These are phyloP conservation scores for Puya raimondii DNA, from an alignment of 176 grass and related monocot species.

Conservation along the genomic window DNA sequence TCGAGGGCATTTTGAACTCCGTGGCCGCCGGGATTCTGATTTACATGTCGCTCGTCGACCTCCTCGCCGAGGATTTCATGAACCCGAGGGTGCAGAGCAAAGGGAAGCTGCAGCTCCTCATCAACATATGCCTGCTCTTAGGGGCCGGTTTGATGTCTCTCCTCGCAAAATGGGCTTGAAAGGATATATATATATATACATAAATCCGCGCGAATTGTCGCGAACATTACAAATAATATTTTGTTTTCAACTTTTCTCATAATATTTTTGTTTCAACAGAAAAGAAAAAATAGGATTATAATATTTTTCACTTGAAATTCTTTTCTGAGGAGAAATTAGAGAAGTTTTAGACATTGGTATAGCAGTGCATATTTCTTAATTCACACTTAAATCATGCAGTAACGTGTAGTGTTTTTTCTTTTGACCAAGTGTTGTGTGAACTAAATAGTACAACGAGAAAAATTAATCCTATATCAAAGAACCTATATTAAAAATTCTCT, in stretches of 20 bases:
- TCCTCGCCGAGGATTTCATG: constrained; percentile 69
- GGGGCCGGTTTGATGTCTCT: constrained; percentile 62
- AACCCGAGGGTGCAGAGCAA: constrained; percentile 52
- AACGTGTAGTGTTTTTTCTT: no score
- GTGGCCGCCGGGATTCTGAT: constrained; percentile 50
- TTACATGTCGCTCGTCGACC: constrained; percentile 70
- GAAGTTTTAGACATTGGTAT: no score
- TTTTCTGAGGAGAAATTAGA: no score
- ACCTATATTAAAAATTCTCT: no score
- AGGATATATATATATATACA: background rate
- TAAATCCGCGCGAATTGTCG: background rate
- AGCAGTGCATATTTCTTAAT: no score
- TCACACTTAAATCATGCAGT: no score
- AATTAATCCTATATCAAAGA: no score
- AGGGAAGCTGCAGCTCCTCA: constrained; percentile 36
- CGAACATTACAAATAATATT: background rate
- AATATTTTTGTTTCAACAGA: no score
- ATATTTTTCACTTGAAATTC: no score
- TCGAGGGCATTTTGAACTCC: constrained; percentile 54
- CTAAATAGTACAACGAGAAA: no score
- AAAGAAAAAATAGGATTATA: no score
- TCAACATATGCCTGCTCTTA: constrained; percentile 38
- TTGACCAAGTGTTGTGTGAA: no score
- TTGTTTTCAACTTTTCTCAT: background rate
- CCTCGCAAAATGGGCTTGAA: constrained; percentile 55